Evolutionary conservation across 495 filamentous ascomycete species (phyloP).

Genomic region (Tuber umbilicatum): DNA sequence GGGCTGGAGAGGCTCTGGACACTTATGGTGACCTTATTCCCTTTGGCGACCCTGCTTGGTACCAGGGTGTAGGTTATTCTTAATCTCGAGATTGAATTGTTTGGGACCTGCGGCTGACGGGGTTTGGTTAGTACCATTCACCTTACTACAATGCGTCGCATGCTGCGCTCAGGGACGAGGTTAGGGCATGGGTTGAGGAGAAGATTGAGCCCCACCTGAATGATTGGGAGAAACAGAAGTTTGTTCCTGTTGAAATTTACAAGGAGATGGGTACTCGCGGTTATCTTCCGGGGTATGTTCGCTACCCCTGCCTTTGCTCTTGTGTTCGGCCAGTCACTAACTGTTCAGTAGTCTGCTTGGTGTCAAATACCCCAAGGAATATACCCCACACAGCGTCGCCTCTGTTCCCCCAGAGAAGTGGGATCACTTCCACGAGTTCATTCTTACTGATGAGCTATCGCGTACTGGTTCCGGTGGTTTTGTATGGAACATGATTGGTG

Average conservation of each 20-base stretch:
- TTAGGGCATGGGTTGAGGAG: constrained; percentile 82
- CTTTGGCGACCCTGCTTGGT: constrained; percentile 90
- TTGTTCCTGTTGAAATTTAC: constrained; percentile 81
- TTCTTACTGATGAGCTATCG: constrained; percentile 88
- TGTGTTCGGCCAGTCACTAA: constrained; percentile 2
- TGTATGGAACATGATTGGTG: constrained; percentile 96
- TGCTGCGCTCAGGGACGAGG: constrained; percentile 77
- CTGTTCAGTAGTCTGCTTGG: constrained; percentile 55
- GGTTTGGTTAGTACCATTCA: constrained; percentile 67
- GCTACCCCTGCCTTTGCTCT: neutral
- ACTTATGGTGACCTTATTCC: constrained; percentile 80
- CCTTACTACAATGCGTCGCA: constrained; percentile 94
- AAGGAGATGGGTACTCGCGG: constrained; percentile 90
- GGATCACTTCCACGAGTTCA: constrained; percentile 96
- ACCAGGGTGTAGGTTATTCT: constrained; percentile 70
- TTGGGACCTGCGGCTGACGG: neutral
- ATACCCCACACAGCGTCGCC: constrained; percentile 62
- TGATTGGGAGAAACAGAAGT: constrained; percentile 94
- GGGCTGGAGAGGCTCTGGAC: constrained; percentile 66
- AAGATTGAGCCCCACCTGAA: constrained; percentile 86
- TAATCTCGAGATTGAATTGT: neutral
- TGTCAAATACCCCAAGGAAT: constrained; percentile 65
- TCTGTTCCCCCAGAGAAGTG: constrained; percentile 80
- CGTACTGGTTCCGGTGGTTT: constrained; percentile 83
- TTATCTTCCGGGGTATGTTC: constrained; percentile 66